These are phyloP conservation scores for Cryphonectria japonica DNA, from an alignment of 2,329 filamentous ascomycete species.

Conservation along the genomic window DNA sequence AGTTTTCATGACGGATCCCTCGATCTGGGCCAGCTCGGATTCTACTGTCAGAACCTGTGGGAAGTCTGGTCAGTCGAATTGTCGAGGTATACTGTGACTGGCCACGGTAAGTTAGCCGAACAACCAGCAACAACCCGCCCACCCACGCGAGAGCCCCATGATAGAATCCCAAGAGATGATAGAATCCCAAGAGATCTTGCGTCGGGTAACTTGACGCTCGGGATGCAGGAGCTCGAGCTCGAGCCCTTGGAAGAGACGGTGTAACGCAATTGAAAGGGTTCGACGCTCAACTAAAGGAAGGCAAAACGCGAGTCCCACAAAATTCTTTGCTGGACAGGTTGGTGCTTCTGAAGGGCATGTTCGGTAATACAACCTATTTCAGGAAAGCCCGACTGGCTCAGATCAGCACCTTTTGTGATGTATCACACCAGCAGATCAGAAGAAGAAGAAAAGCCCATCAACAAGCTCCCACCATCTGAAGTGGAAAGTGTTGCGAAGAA, in stretches of 20 bases:
- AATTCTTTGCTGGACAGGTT: neutral
- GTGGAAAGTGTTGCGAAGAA: neutral
- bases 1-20: neutral
- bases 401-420: neutral
- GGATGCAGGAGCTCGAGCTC: neutral
- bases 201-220: neutral
- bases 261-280: neutral
- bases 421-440: neutral
- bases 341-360: constrained; percentile 1
- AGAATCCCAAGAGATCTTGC: neutral
- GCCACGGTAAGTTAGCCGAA: neutral
- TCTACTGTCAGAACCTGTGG: neutral
- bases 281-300: neutral
- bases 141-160: too few species aligned
- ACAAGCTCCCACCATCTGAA: neutral
- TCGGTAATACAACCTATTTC: neutral
- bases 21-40: neutral
- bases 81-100: neutral
- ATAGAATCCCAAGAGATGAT: neutral
- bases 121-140: too few species aligned
- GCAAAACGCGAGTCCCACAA: neutral
- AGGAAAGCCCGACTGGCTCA: neutral
- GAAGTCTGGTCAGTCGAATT: neutral
- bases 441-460: neutral
- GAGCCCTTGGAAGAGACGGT: neutral